phyloP scores from a whole-genome alignment of 2,329 filamentous ascomycete species.

The Ophiosphaerella herpotricha region DNA sequence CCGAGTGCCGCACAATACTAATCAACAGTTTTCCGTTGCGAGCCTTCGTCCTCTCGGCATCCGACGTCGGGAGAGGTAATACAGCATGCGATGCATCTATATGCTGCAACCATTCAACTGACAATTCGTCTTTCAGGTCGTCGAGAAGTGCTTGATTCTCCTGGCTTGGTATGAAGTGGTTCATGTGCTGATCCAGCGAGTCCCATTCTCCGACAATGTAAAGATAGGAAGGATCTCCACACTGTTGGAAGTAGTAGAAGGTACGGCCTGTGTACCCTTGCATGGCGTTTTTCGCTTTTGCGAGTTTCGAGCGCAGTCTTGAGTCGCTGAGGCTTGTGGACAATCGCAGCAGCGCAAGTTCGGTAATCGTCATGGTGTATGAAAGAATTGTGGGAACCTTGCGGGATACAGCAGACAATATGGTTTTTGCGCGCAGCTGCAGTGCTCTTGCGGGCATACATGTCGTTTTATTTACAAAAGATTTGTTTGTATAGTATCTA shows the following conservation, averaged over 20 bases:
- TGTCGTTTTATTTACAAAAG: too few species aligned
- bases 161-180: conserved; percentile 49
- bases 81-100: conserved; percentile 44
- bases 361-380: conserved; percentile 48
- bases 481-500: too few species aligned
- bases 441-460: too few species aligned
- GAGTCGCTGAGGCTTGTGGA: conserved; percentile 24
- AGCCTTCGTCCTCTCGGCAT: not conserved
- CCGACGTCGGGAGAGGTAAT: conserved; percentile 30
- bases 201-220: conserved; percentile 56
- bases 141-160: conserved; percentile 49
- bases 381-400: not conserved
- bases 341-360: conserved; percentile 52
- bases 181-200: conserved; percentile 48
- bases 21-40: conserved; percentile 19
- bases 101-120: conserved; percentile 52
- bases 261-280: conserved; percentile 42
- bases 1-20: conserved; percentile 42
- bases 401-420: too few species aligned
- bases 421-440: too few species aligned
- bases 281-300: conserved; percentile 45
- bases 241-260: conserved; percentile 49
- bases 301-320: conserved; percentile 38
- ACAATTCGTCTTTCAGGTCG: conserved; percentile 43
- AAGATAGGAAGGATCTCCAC: conserved; percentile 49